Base-by-base conservation (phyloP, 345 rosid species). In the Excoecaria cochinchinensis region DNA sequence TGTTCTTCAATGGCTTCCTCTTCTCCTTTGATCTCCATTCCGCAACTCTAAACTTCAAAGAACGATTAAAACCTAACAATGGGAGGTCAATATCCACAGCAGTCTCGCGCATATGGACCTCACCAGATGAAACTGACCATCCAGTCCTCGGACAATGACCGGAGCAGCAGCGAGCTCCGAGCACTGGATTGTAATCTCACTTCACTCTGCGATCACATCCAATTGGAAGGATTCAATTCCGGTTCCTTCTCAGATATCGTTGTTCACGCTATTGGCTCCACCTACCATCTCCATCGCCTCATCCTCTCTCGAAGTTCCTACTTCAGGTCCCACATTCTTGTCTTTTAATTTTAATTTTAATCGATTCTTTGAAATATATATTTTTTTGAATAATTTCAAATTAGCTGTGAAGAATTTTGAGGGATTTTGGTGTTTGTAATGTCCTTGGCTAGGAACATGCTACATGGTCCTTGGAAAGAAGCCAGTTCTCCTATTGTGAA, bases 381-480 rank as follows among this genome's bases (percentile, higher is more conserved):
- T 16, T 13, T 67, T 46, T 66, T 12, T n/a, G 40, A 72, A 38
- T 75, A 31, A 31, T 31, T 31, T 31, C 1, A 31, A 31, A 31
- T 31, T 21, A 11, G 22, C 21, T 21, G n/a, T n/a, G 7, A 9
- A 47, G 4, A 53, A 53, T 15, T 13, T 47, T 58, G 22, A 9
- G 63, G 39, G 56, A 17, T 48, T 55, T 42, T 62, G 39, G 6
- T 42, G 10, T 62, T 76, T 50, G 31, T 52, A 25, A 62, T 65
- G 59, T 53, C 46, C 38, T 21, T 69, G 46, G 48, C 1, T 73
- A 95, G 99, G 90, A 95, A 90, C 62, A 95, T 95, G 99, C 86
- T 95, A 12, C 94, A 92, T 70, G 95, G 97, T 81, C 97, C 94
- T 50, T 95, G 99, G 99, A 95, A 92, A 83, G 99, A 95, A 86